phyloP scores from a whole-genome alignment of 129 eudicot genomes.

The Arctium lappa region DNA sequence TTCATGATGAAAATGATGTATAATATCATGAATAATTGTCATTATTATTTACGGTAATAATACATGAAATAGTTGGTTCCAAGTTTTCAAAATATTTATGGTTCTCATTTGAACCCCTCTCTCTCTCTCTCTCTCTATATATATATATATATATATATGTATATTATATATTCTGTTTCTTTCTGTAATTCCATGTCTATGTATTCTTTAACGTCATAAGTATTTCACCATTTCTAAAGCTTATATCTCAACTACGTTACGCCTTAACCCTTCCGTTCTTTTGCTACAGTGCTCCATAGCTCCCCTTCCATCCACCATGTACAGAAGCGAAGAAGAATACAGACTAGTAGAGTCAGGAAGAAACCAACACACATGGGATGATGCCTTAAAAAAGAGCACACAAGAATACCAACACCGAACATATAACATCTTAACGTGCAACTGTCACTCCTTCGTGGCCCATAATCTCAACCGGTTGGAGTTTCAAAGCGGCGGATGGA shows the following conservation, averaged over 20 bases:
- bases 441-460: slow-evolving; percentile 93
- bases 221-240: neutral
- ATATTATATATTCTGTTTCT: no score
- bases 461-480: slow-evolving; percentile 73
- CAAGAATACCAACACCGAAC: slow-evolving; percentile 83
- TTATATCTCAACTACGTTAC: neutral
- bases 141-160: no score
- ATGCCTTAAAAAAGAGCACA: slow-evolving; percentile 60
- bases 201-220: neutral
- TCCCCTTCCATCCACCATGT: neutral
- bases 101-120: neutral
- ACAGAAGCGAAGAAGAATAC: slow-evolving; percentile 34
- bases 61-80: neutral
- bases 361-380: slow-evolving; percentile 62
- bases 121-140: no score
- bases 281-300: slow-evolving; percentile 15
- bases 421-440: slow-evolving; percentile 82
- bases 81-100: neutral
- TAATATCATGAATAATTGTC: no score
- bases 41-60: no score
- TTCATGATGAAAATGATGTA: neutral
- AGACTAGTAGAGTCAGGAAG: slow-evolving; percentile 33
- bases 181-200: no score
- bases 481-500: slow-evolving; percentile 75
- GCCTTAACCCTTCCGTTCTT: neutral